Base-by-base conservation (phyloP, 768 basidiomycete genomes). In the Saitozyma sp. region DNA sequence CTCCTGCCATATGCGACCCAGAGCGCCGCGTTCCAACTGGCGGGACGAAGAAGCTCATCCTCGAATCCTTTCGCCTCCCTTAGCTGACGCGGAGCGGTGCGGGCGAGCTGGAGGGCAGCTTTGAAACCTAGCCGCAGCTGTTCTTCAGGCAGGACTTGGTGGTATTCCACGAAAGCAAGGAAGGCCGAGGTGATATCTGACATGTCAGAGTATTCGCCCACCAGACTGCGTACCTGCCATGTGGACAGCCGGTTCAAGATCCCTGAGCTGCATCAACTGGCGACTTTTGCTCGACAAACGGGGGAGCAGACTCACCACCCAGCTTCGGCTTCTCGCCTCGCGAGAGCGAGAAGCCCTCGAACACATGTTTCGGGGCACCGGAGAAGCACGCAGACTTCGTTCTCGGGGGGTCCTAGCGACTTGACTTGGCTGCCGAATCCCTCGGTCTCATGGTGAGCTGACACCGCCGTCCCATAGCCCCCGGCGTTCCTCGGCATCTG, bases 341-440 rank as follows among this genome's bases (percentile, higher is more conserved):
- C 69, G 10, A 75, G 52, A 39, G 74, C 71, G 45, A 75, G 61
- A 51, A 75, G 66, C n/a, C 74, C 71, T 19, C 74, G 65, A 9
- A 75, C 57, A 49, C 67, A 50, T 7, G 43, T 59, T 13, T 63
- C 66, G 8, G 74, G 60, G 9, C 61, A 40, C 0, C 49, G 56
- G 17, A 75, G 59, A 3, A 75, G 61, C 4, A 67, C 62, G 56
- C 74, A 75, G 14, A 56, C 53, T 48, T 75, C 73, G 6, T 68
- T 62, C 6, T 43, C 50, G 41, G 48, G 46, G 46, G 46, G 46
- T 14, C 46, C 46, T 14, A 48, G 17, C 19, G 46, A 17, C 14
- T 38, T 16, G 37, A 19, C 53, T 55, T 37, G 38, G 48, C 39
- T 20, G 17, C 7, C 49, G 56, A 19, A 29, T 29, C 14, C 17